Evolutionary conservation across 352 stramenopile genomes (phyloP).

Genomic region (Phytophthora europaea): DNA sequence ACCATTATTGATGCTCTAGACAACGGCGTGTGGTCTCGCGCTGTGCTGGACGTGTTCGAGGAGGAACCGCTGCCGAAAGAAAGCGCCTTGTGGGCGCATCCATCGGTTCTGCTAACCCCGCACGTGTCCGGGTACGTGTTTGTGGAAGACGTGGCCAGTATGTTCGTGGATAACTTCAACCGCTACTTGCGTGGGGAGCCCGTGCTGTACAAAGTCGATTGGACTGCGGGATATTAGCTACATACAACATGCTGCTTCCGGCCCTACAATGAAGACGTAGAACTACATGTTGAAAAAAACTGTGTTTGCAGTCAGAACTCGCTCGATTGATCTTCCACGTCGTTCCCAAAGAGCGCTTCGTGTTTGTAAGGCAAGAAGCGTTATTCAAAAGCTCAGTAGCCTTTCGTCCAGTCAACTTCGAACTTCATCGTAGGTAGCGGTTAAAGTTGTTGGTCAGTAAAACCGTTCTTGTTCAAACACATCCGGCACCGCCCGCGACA

Average conservation of each 20-base stretch:
- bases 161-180: slow-evolving; percentile 77
- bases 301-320: background rate
- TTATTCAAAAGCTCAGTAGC: slow-evolving; percentile 3
- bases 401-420: slow-evolving; percentile 13
- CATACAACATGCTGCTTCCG: no score
- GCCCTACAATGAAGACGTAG: background rate
- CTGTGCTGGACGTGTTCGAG: slow-evolving; percentile 71
- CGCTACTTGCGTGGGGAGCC: slow-evolving; percentile 37
- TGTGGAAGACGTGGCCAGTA: slow-evolving; percentile 72
- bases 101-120: slow-evolving; percentile 75
- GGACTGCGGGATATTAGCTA: slow-evolving; percentile 40
- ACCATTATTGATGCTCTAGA: slow-evolving; percentile 74
- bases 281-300: background rate
- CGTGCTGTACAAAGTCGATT: slow-evolving; percentile 46
- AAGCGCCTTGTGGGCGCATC: slow-evolving; percentile 73
- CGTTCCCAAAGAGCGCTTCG: background rate
- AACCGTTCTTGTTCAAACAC: slow-evolving; percentile 52
- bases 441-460: slow-evolving; percentile 67
- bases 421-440: slow-evolving; percentile 20
- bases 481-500: slow-evolving; percentile 56
- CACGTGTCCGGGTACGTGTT: slow-evolving; percentile 84
- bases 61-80: slow-evolving; percentile 49
- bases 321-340: background rate
- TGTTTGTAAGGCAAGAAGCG: background rate
- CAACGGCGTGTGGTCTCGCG: slow-evolving; percentile 55